Conservation (phyloP, 352 stramenopile genomes). For the Phytophthora cactorum region DNA sequence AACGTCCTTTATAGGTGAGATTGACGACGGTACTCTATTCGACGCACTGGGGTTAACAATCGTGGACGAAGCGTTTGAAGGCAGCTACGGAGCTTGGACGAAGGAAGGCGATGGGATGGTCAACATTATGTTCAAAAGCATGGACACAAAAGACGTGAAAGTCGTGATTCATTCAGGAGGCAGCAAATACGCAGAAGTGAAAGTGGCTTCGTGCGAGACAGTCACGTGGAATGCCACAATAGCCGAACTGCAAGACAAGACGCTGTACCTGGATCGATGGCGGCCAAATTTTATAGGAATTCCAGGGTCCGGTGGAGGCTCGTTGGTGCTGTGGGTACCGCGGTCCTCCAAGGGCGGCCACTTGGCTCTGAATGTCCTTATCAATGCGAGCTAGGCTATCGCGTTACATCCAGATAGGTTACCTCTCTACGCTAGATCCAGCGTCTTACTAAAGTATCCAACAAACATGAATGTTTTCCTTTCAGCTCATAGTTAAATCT, state of each 20-base stretch:
- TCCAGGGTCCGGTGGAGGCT: constrained; percentile 33
- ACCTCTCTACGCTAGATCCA: neutral
- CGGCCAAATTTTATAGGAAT: constrained; percentile 46
- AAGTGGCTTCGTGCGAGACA: constrained; percentile 37
- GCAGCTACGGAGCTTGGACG: constrained; percentile 45
- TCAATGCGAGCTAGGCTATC: constrained; percentile 47
- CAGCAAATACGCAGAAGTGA: constrained; percentile 33
- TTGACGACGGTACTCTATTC: constrained; percentile 48
- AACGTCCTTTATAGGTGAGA: constrained; percentile 50
- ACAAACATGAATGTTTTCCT: too few species aligned
- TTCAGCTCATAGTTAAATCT: too few species aligned
- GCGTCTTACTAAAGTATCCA: too few species aligned
- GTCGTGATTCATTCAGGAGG: constrained; percentile 43
- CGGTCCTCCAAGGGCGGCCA: constrained; percentile 33
- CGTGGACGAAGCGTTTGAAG: constrained; percentile 50
- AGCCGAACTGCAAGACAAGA: constrained; percentile 50
- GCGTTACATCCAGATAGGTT: neutral
- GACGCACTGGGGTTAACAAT: constrained; percentile 29
- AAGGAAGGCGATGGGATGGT: constrained; percentile 42
- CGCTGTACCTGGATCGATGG: constrained; percentile 63
- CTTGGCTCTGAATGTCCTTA: constrained; percentile 40
- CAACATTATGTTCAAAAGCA: constrained; percentile 43
- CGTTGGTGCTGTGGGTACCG: constrained; percentile 50
- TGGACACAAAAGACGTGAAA: constrained; percentile 27
- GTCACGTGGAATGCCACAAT: constrained; percentile 44